Evolutionary conservation across 257 asterid species (phyloP), one percentile per base, ranked within the genome.

Genomic region (Euphrasia confusa): DNA sequence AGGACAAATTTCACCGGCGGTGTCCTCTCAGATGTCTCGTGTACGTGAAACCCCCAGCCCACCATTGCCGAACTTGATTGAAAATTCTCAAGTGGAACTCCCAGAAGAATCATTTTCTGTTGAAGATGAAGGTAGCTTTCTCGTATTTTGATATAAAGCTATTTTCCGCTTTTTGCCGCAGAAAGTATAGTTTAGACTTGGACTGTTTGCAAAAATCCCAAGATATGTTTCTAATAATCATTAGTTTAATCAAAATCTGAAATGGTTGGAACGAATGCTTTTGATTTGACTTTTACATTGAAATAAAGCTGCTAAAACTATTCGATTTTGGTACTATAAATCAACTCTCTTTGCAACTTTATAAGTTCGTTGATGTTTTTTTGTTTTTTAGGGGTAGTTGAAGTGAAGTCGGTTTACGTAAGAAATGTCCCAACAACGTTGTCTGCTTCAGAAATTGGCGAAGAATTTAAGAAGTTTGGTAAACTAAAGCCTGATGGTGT

Each of bases 391-490:
- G 40, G 10, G 40, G 40, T 67, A 85, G 96, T 81, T 68, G 90
- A 88, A 70, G 79, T 81, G 21, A 88, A 79, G 63, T 88, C 96
- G n/a, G 94, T 88, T 14, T 88, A 88, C 63, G 94, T 88, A 54
- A 83, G 80, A 80, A 88, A 81, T 68, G 96, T 88, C 14, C 94
- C 91, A 12, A 74, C 78, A n/a, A 85, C 79, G 1, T 83, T 85
- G 94, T 68, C 83, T 54, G 84, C 94, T 60, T 83, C 83, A 45
- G 87, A 79, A 81, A 88, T 88, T 33, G 94, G 76, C 71, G 96
- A 83, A 71, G 94, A 83, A 69, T 85, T 88, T 69, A 81, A 78
- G 77, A 88, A 71, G 81, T 88, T 88, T 47, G 96, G 96, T 47
- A 81, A 72, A 72, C 76, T 87, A 45, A 74, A 54, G 72, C 87